Conservation (phyloP, 148 eudicot genomes). For the Amaranthus cruentus region DNA sequence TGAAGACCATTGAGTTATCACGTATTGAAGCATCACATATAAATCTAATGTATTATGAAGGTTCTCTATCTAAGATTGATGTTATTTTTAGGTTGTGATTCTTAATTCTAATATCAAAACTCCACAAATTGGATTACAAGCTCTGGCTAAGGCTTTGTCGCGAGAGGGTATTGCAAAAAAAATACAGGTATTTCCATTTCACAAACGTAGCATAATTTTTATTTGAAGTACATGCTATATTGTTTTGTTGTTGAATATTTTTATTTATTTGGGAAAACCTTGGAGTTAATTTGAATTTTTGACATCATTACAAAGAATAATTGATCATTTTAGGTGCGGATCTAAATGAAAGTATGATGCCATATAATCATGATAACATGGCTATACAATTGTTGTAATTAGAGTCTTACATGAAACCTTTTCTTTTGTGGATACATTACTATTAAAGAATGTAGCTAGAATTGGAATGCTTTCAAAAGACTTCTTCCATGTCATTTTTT, state of each 20-base stretch:
- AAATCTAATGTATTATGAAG: not conserved
- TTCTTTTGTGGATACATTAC: not conserved
- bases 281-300: not conserved
- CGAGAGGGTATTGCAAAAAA: constrained; percentile 84
- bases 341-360: too few species aligned
- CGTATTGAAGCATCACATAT: too few species aligned
- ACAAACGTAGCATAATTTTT: constrained; percentile 5
- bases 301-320: too few species aligned
- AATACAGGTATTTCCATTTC: constrained; percentile 64
- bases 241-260: not conserved
- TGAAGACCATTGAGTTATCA: too few species aligned
- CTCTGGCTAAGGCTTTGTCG: constrained; percentile 84
- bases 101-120: constrained; percentile 68
- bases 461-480: too few species aligned
- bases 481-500: too few species aligned
- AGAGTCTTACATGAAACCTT: not conserved
- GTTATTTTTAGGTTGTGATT: constrained; percentile 68
- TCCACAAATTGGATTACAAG: constrained; percentile 81
- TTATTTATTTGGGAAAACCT: not conserved
- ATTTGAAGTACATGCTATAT: not conserved
- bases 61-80: constrained; percentile 3
- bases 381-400: not conserved
- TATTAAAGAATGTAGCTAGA: not conserved
- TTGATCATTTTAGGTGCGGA: too few species aligned
- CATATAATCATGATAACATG: too few species aligned